A percentile compares a stretch with the other conserved stretches of the same genome.
Evolutionary conservation across 139 green algal species (phyloP).

Genomic region (Gonium pectorale): DNA sequence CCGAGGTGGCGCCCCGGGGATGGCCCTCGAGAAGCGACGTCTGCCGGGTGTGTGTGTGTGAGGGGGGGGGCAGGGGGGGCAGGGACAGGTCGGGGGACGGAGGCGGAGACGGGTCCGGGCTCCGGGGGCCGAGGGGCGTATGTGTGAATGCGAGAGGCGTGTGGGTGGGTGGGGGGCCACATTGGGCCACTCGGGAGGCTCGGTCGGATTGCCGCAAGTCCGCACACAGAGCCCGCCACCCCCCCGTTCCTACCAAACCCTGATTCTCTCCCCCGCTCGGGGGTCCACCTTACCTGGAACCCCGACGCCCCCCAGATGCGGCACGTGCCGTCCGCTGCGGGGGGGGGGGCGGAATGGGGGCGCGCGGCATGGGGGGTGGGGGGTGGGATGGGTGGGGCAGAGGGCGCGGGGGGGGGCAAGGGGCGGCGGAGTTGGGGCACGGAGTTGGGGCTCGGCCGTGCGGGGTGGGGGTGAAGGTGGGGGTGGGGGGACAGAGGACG

Average conservation of each 20-base stretch:
- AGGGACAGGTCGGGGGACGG: background rate
- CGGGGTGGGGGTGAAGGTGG: no score
- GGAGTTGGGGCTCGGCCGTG: no score
- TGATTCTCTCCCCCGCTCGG: background rate
- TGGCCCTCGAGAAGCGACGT: conserved; percentile 14
- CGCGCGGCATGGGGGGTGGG: background rate
- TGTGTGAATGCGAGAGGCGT: no score
- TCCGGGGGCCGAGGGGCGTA: background rate
- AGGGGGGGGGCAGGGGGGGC: no score
- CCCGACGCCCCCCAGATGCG: background rate
- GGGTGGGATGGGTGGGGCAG: background rate
- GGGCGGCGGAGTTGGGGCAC: no score
- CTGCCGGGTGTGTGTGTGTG: no score
- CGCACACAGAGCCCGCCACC: no score
- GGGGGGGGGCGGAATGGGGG: background rate
- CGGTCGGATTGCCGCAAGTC: no score
- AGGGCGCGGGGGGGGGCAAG: no score
- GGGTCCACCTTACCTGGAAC: conserved; percentile 4
- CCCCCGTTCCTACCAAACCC: no score
- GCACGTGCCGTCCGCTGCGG: background rate
- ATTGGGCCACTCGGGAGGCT: no score
- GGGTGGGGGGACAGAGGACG: no score
- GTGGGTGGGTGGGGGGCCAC: background rate
- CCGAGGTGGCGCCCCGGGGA: conserved; percentile 12
- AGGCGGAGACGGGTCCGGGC: background rate